Evolutionary conservation across 257 asterid genomes (phyloP).

Genomic region (Nicotiana tomentosiformis): DNA sequence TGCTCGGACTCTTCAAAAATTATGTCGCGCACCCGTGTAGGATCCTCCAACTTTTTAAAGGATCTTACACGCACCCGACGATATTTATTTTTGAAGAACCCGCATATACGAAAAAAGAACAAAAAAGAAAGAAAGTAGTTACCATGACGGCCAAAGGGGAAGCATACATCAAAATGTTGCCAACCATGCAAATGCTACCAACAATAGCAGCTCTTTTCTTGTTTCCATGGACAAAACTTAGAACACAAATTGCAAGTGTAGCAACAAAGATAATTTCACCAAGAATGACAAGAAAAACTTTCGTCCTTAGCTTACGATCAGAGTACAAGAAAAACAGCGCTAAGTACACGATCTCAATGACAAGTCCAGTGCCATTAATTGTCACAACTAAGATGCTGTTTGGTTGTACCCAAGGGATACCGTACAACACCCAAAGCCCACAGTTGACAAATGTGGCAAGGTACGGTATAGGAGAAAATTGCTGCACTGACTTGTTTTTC

Average conservation of each 20-base stretch:
- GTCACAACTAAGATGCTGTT: slow-evolving; percentile 67
- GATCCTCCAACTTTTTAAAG: too few relatives aligned
- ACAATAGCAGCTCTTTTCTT: slow-evolving; percentile 55
- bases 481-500: slow-evolving; percentile 68
- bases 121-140: neutral
- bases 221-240: slow-evolving; percentile 33
- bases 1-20: too few relatives aligned
- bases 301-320: slow-evolving; percentile 37
- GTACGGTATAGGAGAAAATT: slow-evolving; percentile 75
- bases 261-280: slow-evolving; percentile 46
- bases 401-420: slow-evolving; percentile 75
- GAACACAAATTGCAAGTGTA: slow-evolving; percentile 40
- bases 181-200: slow-evolving; percentile 73
- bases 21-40: too few relatives aligned
- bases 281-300: slow-evolving; percentile 27
- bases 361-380: slow-evolving; percentile 62
- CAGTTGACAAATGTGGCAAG: slow-evolving; percentile 75
- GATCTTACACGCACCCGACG: too few relatives aligned
- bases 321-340: slow-evolving; percentile 37
- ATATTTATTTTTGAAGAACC: too few relatives aligned
- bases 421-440: slow-evolving; percentile 74
- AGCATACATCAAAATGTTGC: slow-evolving; percentile 77
- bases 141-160: slow-evolving; percentile 83
- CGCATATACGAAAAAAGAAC: neutral
- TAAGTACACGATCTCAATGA: slow-evolving; percentile 52